Evolutionary conservation across 2,329 filamentous ascomycete genomes (phyloP), one percentile per base, ranked within the genome.

Genomic region (Diaporthe sp.): DNA sequence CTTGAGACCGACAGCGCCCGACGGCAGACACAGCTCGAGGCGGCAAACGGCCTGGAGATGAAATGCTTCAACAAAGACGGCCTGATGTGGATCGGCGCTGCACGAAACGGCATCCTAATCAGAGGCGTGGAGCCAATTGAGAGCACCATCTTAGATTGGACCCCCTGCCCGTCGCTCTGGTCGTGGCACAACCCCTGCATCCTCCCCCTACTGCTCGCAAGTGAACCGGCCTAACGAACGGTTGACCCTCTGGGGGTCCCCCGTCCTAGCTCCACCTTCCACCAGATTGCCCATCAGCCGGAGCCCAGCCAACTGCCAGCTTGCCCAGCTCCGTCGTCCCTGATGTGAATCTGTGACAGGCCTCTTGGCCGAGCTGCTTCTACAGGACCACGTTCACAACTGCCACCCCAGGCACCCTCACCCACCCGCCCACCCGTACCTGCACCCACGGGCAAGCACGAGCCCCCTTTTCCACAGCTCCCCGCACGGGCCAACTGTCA

Each of bases 71-170:
- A 68, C 37, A 13, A 27, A 53, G 63, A 68, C 47, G 63, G 63
- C 63, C 47, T 68, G 44, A 35, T 68, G 63, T 68, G 63, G 63
- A 68, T 68, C 63, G 44, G 63, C 63, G 63, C 61, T 68, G 63
- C 63, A 73, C 66, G 66, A 65, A 71, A 73, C 72, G 72, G 58
- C 47, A 37, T 73, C 66, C 47, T 71, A 73, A 63, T 73, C 72
- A 61, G 39, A 51, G 47, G 35, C 70, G 56, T 71, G 56, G 70
- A 63, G 70, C 70, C 70, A 71, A 71, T 71, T 71, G 70, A 53
- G 70, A 51, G 17, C 59, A 53, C 56, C 59, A 63, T 63, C 70
- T 71, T 30, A 63, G 70, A 71, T 63, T 71, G 35, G 70, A 53
- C 32, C 70, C 70, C 70, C 70, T 71, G 70, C 56, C 47, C 44